These are phyloP conservation scores for Salvia rosmarinus DNA, from an alignment of 257 asterid genomes.

Conservation along the genomic window DNA sequence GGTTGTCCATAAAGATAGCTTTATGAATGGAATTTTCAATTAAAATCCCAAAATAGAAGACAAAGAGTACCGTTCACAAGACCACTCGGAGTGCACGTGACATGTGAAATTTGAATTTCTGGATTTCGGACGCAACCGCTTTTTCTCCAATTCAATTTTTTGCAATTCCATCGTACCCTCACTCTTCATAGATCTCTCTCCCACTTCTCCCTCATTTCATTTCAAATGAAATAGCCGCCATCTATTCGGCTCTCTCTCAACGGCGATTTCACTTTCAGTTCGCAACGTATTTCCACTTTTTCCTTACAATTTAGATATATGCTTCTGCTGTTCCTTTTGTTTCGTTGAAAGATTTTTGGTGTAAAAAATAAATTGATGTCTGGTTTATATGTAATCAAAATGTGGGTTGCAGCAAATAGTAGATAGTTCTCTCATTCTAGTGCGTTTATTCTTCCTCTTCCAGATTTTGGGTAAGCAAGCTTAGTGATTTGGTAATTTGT, in stretches of 20 bases:
- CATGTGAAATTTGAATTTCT: too few species aligned
- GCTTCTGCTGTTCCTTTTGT: neutral
- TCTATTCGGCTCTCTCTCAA: neutral
- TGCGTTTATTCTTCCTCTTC: neutral
- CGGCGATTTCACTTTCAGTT: slow-evolving; percentile 14
- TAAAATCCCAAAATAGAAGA: too few species aligned
- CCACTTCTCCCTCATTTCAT: slow-evolving; percentile 11
- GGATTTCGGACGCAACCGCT: slow-evolving; percentile 26
- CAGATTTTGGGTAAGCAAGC: slow-evolving; percentile 27
- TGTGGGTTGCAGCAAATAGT: slow-evolving; percentile 15
- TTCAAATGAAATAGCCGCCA: slow-evolving; percentile 50
- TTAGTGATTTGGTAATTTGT: slow-evolving; percentile 26
- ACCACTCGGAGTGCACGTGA: too few species aligned
- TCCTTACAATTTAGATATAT: neutral
- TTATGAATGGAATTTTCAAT: too few species aligned
- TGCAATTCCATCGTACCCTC: neutral
- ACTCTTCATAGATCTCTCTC: too few species aligned
- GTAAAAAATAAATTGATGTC: neutral
- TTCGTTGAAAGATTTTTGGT: neutral
- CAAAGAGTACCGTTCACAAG: too few species aligned
- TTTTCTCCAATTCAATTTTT: slow-evolving; percentile 30
- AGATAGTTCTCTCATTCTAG: slow-evolving; percentile 14
- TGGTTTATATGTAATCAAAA: neutral
- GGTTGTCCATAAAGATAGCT: too few species aligned
- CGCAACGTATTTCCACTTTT: slow-evolving; percentile 1